Percentiles rank a stretch among this genome's conserved stretches.
phyloP scores from a whole-genome alignment of 805 yeast species.

The Kuraishia cidri region DNA sequence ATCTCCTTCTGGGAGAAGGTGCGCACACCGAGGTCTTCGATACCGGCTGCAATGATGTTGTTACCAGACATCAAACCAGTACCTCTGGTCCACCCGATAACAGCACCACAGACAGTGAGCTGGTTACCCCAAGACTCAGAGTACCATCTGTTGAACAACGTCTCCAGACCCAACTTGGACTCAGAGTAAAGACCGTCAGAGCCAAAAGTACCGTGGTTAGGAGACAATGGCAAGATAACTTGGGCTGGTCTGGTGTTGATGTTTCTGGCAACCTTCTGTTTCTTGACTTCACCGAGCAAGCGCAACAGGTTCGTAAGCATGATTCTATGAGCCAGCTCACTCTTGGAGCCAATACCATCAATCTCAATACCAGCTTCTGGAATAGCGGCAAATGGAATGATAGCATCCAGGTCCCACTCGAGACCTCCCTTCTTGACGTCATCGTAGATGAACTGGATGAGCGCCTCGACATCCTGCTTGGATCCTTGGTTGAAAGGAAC shows the following conservation, averaged over 20 bases:
- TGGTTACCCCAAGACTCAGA: slow-evolving; percentile 95
- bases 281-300: slow-evolving; percentile 83
- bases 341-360: slow-evolving; percentile 86
- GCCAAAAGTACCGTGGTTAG: slow-evolving; percentile 99
- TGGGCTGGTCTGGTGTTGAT: slow-evolving; percentile 97
- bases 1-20: slow-evolving; percentile 98
- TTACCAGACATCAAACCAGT: slow-evolving; percentile 98
- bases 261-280: slow-evolving; percentile 66
- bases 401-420: slow-evolving; percentile 96
- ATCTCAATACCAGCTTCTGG: slow-evolving; percentile 98
- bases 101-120: slow-evolving; percentile 95
- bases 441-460: slow-evolving; percentile 78
- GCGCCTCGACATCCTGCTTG: slow-evolving; percentile 82
- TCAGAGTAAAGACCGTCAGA: slow-evolving; percentile 98
- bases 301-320: slow-evolving; percentile 95
- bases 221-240: slow-evolving; percentile 92
- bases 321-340: slow-evolving; percentile 97
- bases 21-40: slow-evolving; percentile 92
- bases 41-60: slow-evolving; percentile 96
- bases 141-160: slow-evolving; percentile 97
- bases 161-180: slow-evolving; percentile 91
- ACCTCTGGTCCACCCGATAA: slow-evolving; percentile 99
- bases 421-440: slow-evolving; percentile 81
- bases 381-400: slow-evolving; percentile 97
- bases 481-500: slow-evolving; percentile 99